These are phyloP conservation scores for Fusarium cyanostomum DNA, from an alignment of 2,329 filamentous ascomycete species.

Conservation along the genomic window DNA sequence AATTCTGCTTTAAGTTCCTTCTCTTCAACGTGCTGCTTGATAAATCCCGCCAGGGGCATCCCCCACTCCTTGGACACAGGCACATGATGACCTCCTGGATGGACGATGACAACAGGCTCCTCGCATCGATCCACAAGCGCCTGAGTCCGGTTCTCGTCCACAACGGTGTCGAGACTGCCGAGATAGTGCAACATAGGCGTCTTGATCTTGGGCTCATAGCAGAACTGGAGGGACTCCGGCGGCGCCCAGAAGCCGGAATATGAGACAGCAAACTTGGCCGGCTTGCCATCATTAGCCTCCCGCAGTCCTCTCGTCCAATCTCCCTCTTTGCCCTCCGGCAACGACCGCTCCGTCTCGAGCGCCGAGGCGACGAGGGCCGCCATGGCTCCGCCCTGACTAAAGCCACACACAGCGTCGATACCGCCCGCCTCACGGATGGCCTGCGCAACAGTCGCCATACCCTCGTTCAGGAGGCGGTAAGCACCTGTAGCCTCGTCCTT, in stretches of 20 bases:
- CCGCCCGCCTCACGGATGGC: conserved; percentile 70
- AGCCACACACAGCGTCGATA: conserved; percentile 82
- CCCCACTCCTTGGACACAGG: conserved; percentile 85
- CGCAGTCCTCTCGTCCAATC: conserved; percentile 58
- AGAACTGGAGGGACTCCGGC: conserved; percentile 67
- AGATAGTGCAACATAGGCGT: conserved; percentile 86
- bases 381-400: conserved; percentile 80
- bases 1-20: conserved; percentile 40
- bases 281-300: conserved; percentile 56
- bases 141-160: conserved; percentile 78
- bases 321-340: conserved; percentile 43
- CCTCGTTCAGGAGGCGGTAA: conserved; percentile 76
- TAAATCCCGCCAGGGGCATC: conserved; percentile 78
- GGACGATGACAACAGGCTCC: conserved; percentile 66
- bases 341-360: conserved; percentile 62
- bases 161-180: conserved; percentile 86
- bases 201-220: conserved; percentile 76
- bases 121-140: conserved; percentile 72
- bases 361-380: conserved; percentile 77
- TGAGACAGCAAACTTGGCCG: conserved; percentile 75
- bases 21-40: conserved; percentile 56
- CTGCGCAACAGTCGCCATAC: conserved; percentile 70
- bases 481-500: conserved; percentile 68
- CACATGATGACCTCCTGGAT: conserved; percentile 91
- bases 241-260: conserved; percentile 82